Conservation (phyloP, 2,329 filamentous ascomycete genomes). For the Fusarium abutilonis region DNA sequence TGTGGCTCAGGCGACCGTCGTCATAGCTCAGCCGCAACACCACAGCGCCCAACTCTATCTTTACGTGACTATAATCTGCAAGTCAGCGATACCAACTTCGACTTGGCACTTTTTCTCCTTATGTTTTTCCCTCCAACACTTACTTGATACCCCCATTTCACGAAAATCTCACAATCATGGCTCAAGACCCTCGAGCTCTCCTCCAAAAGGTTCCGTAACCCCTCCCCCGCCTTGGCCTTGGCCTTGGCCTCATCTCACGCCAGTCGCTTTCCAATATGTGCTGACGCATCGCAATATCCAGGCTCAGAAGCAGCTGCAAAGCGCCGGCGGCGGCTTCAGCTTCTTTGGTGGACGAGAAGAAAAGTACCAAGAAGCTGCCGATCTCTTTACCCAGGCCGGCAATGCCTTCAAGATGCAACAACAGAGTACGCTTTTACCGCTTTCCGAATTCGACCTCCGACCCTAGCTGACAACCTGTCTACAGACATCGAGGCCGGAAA, state of each 20-base stretch:
- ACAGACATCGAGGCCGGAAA: conserved; percentile 85
- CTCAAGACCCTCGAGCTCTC: conserved; percentile 80
- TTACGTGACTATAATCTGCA: conserved; percentile 3
- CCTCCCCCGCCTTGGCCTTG: conserved; percentile 30
- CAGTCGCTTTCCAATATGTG: conserved; percentile 2
- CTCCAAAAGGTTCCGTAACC: conserved; percentile 73
- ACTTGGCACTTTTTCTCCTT: conserved; percentile 26
- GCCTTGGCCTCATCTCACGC: background rate
- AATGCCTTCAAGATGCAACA: conserved; percentile 93
- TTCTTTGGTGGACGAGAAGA: conserved; percentile 88
- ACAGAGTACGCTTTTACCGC: conserved; percentile 66
- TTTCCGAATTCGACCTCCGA: background rate
- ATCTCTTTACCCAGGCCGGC: conserved; percentile 86
- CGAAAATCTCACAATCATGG: conserved; percentile 60
- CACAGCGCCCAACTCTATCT: conserved; percentile 17
- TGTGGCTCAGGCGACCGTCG: conserved; percentile 43
- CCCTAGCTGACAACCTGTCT: conserved; percentile 11
- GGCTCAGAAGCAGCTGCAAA: conserved; percentile 85
- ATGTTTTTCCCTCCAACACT: conserved; percentile 1
- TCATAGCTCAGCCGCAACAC: conserved; percentile 43
- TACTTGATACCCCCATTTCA: conserved; percentile 20
- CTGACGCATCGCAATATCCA: conserved; percentile 52
- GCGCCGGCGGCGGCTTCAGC: conserved; percentile 83
- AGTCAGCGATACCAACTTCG: conserved; percentile 27
- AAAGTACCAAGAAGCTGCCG: conserved; percentile 89